A percentile compares a stretch with the other conserved stretches of the same genome.
Evolutionary conservation across 768 basidiomycete genomes (phyloP).

Genomic region (Coprinopsis cinerea): DNA sequence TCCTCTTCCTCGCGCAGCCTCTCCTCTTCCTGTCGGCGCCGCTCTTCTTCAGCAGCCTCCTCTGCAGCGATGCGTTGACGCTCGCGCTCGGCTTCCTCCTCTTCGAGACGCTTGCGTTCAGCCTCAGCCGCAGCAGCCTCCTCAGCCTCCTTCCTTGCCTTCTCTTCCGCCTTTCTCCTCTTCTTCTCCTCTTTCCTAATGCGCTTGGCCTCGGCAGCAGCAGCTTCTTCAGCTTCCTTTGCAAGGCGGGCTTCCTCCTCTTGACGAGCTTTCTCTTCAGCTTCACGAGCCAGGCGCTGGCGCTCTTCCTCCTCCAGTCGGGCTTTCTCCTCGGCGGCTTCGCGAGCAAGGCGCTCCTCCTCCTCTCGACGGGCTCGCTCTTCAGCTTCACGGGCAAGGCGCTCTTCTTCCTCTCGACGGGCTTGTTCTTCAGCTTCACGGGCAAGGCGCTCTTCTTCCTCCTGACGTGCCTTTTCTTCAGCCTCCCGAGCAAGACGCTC

Average conservation of each 20-base stretch:
- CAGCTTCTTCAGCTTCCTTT: constrained; percentile 2
- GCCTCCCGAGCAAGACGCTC: not conserved
- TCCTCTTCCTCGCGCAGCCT: constrained; percentile 1
- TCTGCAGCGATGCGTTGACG: not conserved
- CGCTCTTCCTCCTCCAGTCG: not conserved
- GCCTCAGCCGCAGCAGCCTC: not conserved
- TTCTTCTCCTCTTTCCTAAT: constrained; percentile 1
- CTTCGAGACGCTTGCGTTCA: constrained; percentile 5
- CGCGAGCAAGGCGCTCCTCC: not conserved
- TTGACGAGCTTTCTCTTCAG: not conserved
- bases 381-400: not conserved
- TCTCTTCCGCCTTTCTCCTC: constrained; percentile 5
- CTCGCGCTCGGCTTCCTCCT: constrained; percentile 2
- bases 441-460: not conserved
- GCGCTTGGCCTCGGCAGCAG: not conserved
- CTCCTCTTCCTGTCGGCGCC: not conserved
- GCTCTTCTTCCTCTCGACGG: constrained; percentile 3
- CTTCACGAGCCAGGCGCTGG: too few relatives aligned
- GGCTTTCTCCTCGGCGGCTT: not conserved
- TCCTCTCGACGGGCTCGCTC: not conserved
- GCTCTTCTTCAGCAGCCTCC: not conserved
- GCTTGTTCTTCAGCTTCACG: constrained; percentile 1
- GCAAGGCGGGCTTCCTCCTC: not conserved
- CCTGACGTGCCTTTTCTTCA: not conserved
- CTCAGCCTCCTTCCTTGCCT: constrained; percentile 4